These are phyloP conservation scores for Cladophialophora yegresii DNA, from an alignment of 2,329 filamentous ascomycete genomes.

Conservation along the genomic window DNA sequence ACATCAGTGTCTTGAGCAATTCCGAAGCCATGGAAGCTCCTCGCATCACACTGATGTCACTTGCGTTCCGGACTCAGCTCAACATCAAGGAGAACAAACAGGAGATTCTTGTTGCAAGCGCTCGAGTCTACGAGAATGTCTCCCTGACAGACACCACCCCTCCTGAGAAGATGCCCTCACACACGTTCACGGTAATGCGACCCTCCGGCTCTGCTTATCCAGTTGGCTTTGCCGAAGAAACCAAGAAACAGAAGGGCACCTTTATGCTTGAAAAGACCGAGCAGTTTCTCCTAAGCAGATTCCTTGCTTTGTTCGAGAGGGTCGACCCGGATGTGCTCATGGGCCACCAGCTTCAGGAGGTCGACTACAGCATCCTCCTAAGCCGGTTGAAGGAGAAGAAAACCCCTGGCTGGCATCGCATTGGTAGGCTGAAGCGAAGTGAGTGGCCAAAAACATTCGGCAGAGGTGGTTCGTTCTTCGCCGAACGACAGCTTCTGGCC, in stretches of 20 bases:
- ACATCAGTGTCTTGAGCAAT: conserved; percentile 71
- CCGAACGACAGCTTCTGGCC: conserved; percentile 84
- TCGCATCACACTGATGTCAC: conserved; percentile 91
- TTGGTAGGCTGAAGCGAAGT: conserved; percentile 79
- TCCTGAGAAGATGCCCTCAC: conserved; percentile 82
- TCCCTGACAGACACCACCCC: conserved; percentile 83
- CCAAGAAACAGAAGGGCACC: conserved; percentile 67
- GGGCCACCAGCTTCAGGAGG: conserved; percentile 94
- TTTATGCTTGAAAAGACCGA: conserved; percentile 83
- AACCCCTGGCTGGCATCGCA: conserved; percentile 89
- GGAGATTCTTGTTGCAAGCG: conserved; percentile 88
- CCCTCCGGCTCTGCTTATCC: conserved; percentile 77
- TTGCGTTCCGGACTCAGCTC: conserved; percentile 82
- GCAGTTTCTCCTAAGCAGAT: conserved; percentile 79
- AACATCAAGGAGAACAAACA: conserved; percentile 94
- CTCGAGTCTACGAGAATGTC: conserved; percentile 88
- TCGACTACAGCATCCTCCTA: conserved; percentile 89
- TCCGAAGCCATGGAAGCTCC: conserved; percentile 80
- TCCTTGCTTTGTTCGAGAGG: conserved; percentile 82
- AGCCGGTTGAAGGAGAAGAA: conserved; percentile 86
- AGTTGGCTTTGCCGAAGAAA: conserved; percentile 70
- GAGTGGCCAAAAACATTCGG: conserved; percentile 87
- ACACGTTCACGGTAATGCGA: conserved; percentile 88
- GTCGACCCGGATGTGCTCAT: conserved; percentile 92
- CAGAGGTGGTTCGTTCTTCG: conserved; percentile 85